phyloP scores from a whole-genome alignment of 2,329 filamentous ascomycete genomes.

The Claviceps africana region DNA sequence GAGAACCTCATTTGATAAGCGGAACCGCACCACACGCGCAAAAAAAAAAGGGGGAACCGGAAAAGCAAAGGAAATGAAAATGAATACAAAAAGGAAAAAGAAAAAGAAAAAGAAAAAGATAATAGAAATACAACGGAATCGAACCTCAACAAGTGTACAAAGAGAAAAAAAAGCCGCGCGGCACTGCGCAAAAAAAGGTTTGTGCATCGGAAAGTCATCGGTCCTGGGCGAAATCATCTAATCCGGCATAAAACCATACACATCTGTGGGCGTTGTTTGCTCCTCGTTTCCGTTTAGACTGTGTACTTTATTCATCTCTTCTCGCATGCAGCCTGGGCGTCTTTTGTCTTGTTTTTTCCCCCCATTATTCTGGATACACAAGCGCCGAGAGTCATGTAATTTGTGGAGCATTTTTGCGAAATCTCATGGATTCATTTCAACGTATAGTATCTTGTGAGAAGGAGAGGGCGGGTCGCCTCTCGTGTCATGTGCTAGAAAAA shows the following conservation, averaged over 20 bases:
- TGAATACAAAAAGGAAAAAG: no score
- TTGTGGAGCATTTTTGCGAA: not conserved
- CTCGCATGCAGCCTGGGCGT: not conserved
- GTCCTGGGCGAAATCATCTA: not conserved
- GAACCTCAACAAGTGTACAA: not conserved
- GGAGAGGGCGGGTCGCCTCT: no score
- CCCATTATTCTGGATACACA: not conserved
- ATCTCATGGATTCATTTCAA: not conserved
- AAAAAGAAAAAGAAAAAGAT: no score
- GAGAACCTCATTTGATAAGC: conserved; percentile 27
- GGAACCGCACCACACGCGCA: no score
- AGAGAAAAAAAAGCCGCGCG: not conserved
- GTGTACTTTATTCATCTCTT: not conserved
- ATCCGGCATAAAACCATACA: not conserved
- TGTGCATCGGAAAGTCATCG: not conserved
- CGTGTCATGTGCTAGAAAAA: not conserved
- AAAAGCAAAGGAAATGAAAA: no score
- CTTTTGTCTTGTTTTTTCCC: not conserved
- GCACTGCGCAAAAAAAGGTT: not conserved
- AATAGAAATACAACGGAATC: no score
- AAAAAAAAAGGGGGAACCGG: no score
- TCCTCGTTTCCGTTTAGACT: not conserved
- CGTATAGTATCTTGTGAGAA: not conserved
- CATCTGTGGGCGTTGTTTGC: not conserved
- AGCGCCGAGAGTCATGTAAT: not conserved